A percentile compares a stretch with the other conserved stretches of the same genome.
Evolutionary conservation across 1,284 basidiomycete species (phyloP).

Genomic region (Phylloboletellus chloephorus): DNA sequence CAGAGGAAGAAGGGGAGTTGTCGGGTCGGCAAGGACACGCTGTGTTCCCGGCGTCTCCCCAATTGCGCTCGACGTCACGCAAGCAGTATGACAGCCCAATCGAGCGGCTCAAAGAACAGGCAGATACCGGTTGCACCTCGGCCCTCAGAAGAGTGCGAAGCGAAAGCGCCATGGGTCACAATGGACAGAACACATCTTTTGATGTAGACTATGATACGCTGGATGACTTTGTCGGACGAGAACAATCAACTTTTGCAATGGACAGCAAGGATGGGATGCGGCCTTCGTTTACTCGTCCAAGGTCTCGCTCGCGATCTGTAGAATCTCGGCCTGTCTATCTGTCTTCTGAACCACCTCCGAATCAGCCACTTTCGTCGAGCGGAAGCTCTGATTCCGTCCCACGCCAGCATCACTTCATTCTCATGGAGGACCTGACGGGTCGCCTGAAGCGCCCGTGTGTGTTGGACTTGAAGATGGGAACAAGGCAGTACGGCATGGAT

Average conservation of each 20-base stretch:
- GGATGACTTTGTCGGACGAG: conserved; percentile 25
- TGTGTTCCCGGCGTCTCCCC: conserved; percentile 30
- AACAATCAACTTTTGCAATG: conserved; percentile 19
- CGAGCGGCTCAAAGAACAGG: conserved; percentile 36
- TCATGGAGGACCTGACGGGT: conserved; percentile 98
- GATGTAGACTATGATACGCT: conserved; percentile 42
- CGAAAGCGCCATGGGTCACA: conserved; percentile 43
- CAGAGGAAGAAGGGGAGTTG: conserved; percentile 42
- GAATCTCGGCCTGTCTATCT: conserved; percentile 26
- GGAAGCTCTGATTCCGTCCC: conserved; percentile 46
- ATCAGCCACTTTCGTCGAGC: conserved; percentile 30
- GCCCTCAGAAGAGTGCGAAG: conserved; percentile 58
- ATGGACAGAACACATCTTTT: conserved; percentile 36
- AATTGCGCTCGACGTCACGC: conserved; percentile 34
- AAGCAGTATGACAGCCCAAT: conserved; percentile 34
- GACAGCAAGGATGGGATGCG: conserved; percentile 17
- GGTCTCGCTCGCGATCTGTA: conserved; percentile 55
- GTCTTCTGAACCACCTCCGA: conserved; percentile 13
- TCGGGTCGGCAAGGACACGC: conserved; percentile 44
- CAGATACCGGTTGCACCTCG: conserved; percentile 28
- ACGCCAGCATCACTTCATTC: conserved; percentile 94
- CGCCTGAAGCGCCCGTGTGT: conserved; percentile 93
- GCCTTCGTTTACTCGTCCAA: conserved; percentile 38
- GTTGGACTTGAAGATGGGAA: conserved; percentile 98
- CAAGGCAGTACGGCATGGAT: conserved; percentile 95